Evolutionary conservation across 1,284 basidiomycete genomes (phyloP).

Genomic region (Cutaneotrichosporon sp.): DNA sequence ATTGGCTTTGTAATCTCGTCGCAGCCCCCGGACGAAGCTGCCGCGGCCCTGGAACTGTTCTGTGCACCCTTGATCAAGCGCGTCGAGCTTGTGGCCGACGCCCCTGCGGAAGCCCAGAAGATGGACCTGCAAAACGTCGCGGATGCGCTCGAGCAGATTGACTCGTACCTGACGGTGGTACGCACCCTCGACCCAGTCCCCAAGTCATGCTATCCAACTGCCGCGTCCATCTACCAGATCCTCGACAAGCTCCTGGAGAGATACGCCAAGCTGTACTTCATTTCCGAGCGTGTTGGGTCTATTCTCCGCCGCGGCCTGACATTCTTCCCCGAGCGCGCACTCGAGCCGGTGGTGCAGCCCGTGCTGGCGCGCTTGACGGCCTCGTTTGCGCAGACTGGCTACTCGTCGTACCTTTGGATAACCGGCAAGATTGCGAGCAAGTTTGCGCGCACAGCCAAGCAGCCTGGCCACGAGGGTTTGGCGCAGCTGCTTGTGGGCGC

Average conservation of each 20-base stretch:
- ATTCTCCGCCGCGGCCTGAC: slow-evolving; percentile 79
- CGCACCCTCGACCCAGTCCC: slow-evolving; percentile 78
- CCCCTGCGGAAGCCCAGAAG: slow-evolving; percentile 57
- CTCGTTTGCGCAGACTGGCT: slow-evolving; percentile 77
- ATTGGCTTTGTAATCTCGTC: slow-evolving; percentile 91
- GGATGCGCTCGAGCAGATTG: slow-evolving; percentile 83
- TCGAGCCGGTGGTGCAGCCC: slow-evolving; percentile 67
- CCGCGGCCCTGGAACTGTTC: slow-evolving; percentile 79
- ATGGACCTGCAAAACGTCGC: slow-evolving; percentile 65
- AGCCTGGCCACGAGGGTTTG: slow-evolving; percentile 55
- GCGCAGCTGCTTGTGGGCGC: slow-evolving; percentile 60
- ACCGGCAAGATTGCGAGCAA: slow-evolving; percentile 74
- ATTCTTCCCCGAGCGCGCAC: slow-evolving; percentile 69
- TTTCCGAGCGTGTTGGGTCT: slow-evolving; percentile 83
- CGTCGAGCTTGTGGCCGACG: slow-evolving; percentile 50
- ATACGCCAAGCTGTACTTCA: slow-evolving; percentile 73
- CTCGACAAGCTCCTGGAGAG: slow-evolving; percentile 77
- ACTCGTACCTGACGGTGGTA: slow-evolving; percentile 79
- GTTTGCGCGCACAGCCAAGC: slow-evolving; percentile 61
- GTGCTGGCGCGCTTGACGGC: slow-evolving; percentile 72
- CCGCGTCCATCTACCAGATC: slow-evolving; percentile 76
- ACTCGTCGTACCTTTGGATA: slow-evolving; percentile 92
- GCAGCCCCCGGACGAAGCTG: slow-evolving; percentile 79
- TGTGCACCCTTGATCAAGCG: slow-evolving; percentile 59
- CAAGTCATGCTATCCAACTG: slow-evolving; percentile 71